Percentiles rank a stretch among this genome's conserved stretches.
Evolutionary conservation across 805 yeast genomes (phyloP).

Genomic region (Wickerhamomyces sydowiorum): DNA sequence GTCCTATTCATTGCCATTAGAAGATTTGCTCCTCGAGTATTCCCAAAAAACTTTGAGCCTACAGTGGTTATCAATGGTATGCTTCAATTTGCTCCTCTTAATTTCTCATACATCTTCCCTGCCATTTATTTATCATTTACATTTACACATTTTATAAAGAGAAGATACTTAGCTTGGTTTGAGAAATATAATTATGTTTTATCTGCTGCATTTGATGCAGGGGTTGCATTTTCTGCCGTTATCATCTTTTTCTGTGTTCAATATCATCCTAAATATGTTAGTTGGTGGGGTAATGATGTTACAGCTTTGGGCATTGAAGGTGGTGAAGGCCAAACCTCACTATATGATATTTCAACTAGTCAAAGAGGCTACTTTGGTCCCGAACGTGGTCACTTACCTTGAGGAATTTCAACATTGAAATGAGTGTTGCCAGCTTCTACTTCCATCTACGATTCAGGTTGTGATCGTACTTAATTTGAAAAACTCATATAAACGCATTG

Average conservation of each 20-base stretch:
- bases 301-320: slow-evolving; percentile 27
- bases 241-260: slow-evolving; percentile 44
- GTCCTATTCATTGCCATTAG: slow-evolving; percentile 25
- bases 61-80: slow-evolving; percentile 46
- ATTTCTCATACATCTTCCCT: slow-evolving; percentile 31
- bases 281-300: slow-evolving; percentile 63
- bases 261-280: slow-evolving; percentile 33
- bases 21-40: slow-evolving; percentile 13
- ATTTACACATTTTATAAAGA: slow-evolving; percentile 36
- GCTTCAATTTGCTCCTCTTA: slow-evolving; percentile 42
- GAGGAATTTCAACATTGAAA: background rate
- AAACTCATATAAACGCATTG: too few relatives aligned
- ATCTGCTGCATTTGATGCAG: slow-evolving; percentile 51
- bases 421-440: too few relatives aligned
- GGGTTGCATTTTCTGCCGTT: slow-evolving; percentile 48
- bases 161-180: slow-evolving; percentile 47
- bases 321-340: background rate
- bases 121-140: slow-evolving; percentile 26
- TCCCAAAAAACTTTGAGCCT: slow-evolving; percentile 37
- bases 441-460: too few relatives aligned
- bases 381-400: background rate
- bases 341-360: background rate
- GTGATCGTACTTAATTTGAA: too few relatives aligned
- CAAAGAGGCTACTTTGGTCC: background rate
- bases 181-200: slow-evolving; percentile 41